Base-by-base conservation (phyloP, 345 rosid genomes). In the Syzygium oleosum region DNA sequence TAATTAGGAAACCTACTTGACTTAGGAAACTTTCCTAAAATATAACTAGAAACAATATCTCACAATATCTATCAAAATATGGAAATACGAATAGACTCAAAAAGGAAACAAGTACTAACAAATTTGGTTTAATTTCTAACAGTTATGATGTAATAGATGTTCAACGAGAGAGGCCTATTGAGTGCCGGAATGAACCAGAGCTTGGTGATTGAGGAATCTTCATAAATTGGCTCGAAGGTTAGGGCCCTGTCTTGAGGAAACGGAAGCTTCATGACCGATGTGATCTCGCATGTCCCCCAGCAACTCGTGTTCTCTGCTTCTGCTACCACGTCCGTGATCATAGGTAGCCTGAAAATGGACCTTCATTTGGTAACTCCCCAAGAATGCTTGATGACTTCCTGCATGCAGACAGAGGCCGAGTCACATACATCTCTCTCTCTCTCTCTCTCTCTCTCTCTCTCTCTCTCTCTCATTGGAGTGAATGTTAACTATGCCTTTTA, bases 111-210 rank as follows among this genome's bases (percentile, higher is more conserved):
- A n/a, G n/a, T n/a, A n/a, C n/a, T n/a, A n/a, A n/a, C n/a, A n/a
- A n/a, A n/a, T n/a, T n/a, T n/a, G n/a, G n/a, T n/a, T n/a, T n/a
- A n/a, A n/a, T n/a, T n/a, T n/a, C n/a, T n/a, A n/a, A 56, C 55
- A 25, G 87, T 90, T 87, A 87, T 89, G 90, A 63, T 95, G 94
- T 90, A 90, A 92, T 46, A 96, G 61, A 88, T 88, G 90, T 94
- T 94, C 25, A 93, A 91, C 13, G 97, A 94, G 12, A 95, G 87
- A 29, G 98, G 95, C 86, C 92, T 93, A 88, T 94, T 96, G 31
- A 96, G 94, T 90, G 94, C 96, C 1, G 95, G 98, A 85, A 94
- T 86, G 88, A 96, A 95, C 95, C 93, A 93, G 80, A 92, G 92
- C 89, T 92, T 93, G 51, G 90, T 92, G 61, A 87, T 91, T 21